A percentile compares a stretch with the other conserved stretches of the same genome.
These are phyloP conservation scores for Penicillium egyptiacum DNA, from an alignment of 495 filamentous ascomycete species.

Conservation along the genomic window DNA sequence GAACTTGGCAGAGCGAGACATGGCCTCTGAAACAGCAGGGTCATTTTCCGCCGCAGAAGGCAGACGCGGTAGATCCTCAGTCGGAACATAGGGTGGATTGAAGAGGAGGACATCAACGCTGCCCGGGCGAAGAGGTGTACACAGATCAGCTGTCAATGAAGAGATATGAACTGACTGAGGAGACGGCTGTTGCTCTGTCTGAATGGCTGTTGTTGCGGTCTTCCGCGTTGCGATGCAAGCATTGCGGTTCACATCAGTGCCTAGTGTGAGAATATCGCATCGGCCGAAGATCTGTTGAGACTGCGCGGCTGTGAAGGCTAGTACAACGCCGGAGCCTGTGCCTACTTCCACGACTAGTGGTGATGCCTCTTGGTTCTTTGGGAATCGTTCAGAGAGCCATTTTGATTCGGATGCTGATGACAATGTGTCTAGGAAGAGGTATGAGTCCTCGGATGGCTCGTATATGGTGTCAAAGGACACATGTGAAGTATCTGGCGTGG, in stretches of 20 bases:
- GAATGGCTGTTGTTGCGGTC: slow-evolving; percentile 60
- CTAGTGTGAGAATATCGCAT: slow-evolving; percentile 64
- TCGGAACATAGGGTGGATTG: slow-evolving; percentile 96
- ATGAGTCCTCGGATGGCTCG: slow-evolving; percentile 93
- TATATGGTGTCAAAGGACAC: slow-evolving; percentile 84
- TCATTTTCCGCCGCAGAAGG: slow-evolving; percentile 32
- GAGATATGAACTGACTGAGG: slow-evolving; percentile 52
- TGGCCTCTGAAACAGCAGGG: slow-evolving; percentile 12
- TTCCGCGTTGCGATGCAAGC: slow-evolving; percentile 68
- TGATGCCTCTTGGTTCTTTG: slow-evolving; percentile 11
- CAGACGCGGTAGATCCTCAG: slow-evolving; percentile 61
- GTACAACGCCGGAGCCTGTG: slow-evolving; percentile 85
- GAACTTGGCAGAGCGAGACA: slow-evolving; percentile 45
- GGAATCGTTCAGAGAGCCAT: slow-evolving; percentile 66
- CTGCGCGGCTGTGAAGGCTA: slow-evolving; percentile 81
- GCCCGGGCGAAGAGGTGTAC: slow-evolving; percentile 51
- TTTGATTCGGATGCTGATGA: slow-evolving; percentile 67
- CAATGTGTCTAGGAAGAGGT: slow-evolving; percentile 88
- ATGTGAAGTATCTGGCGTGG: slow-evolving; percentile 89
- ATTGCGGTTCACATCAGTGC: slow-evolving; percentile 77
- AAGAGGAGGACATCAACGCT: slow-evolving; percentile 84
- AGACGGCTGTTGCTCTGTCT: slow-evolving; percentile 26
- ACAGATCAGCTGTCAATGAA: slow-evolving; percentile 65
- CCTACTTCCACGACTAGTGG: slow-evolving; percentile 84
- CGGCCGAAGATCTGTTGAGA: slow-evolving; percentile 70